phyloP scores from a whole-genome alignment of 202 grass and related monocot genomes.

The Carex arenaria region DNA sequence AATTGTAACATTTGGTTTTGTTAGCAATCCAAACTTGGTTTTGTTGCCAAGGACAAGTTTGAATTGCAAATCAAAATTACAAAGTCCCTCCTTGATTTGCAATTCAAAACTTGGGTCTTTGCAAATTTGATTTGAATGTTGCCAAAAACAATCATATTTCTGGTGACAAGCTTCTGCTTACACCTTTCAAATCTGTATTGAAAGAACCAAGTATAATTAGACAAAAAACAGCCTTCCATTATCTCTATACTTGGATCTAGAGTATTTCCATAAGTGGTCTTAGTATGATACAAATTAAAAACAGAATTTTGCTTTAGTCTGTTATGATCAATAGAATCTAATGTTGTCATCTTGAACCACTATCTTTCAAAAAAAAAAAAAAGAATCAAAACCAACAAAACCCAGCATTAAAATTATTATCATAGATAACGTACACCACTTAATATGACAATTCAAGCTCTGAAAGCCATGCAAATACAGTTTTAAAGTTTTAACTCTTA shows the following conservation, averaged over 20 bases:
- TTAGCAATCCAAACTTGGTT: background rate
- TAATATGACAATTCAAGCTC: background rate
- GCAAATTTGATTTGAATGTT: background rate
- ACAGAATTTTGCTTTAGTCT: background rate
- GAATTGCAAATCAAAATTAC: too few relatives aligned
- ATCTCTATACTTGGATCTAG: background rate
- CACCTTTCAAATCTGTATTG: background rate
- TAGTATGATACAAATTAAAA: background rate
- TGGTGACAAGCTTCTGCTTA: background rate
- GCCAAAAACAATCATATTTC: background rate
- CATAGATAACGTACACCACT: background rate
- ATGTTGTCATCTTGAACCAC: background rate
- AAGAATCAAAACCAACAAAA: background rate
- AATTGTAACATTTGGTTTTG: background rate
- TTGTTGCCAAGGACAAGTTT: too few relatives aligned
- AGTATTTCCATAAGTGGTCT: background rate
- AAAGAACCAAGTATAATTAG: background rate
- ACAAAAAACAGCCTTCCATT: background rate
- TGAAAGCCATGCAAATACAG: background rate
- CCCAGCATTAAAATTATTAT: background rate
- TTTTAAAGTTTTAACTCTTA: too few relatives aligned
- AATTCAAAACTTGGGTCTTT: background rate
- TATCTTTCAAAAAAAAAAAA: background rate
- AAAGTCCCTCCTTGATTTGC: background rate
- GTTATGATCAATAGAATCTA: background rate